Evolutionary conservation across 2,329 filamentous ascomycete species (phyloP).

Genomic region (Lizonia empirigonia): DNA sequence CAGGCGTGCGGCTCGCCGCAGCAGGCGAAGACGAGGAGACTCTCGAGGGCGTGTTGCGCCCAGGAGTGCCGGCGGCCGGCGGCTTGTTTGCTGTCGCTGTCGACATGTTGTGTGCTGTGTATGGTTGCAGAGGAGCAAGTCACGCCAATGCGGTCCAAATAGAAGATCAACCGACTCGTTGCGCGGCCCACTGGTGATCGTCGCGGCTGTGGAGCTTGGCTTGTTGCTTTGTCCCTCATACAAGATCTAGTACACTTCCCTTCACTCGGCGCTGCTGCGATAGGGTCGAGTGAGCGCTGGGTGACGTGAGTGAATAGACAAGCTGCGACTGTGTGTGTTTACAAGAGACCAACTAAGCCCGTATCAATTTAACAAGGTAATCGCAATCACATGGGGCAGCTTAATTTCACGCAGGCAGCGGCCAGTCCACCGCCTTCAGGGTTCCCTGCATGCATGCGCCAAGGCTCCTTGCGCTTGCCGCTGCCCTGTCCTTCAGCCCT

Average conservation of each 20-base stretch:
- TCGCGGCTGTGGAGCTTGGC: constrained; percentile 17
- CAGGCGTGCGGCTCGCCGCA: constrained; percentile 40
- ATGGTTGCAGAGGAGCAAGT: not conserved
- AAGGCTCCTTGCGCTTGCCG: constrained; percentile 10
- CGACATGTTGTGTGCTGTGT: constrained; percentile 33
- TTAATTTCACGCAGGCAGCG: constrained; percentile 16
- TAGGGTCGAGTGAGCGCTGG: not conserved
- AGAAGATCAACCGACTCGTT: constrained; percentile 7
- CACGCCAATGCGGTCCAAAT: constrained; percentile 11
- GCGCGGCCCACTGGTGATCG: constrained; percentile 10
- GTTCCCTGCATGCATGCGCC: constrained; percentile 16
- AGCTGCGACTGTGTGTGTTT: constrained; percentile 14
- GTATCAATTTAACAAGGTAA: constrained; percentile 18
- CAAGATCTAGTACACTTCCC: constrained; percentile 4
- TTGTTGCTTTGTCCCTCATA: constrained; percentile 9
- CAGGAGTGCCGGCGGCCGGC: constrained; percentile 40
- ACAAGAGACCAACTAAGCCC: constrained; percentile 12
- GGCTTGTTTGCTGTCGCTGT: constrained; percentile 46
- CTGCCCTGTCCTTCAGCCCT: constrained; percentile 5
- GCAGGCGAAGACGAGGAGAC: constrained; percentile 39
- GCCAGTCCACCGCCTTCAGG: constrained; percentile 11
- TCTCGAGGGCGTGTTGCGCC: constrained; percentile 31
- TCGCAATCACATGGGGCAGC: constrained; percentile 14
- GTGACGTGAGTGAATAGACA: constrained; percentile 4
- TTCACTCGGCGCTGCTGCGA: not conserved